Conservation (phyloP, 2,329 filamentous ascomycete species). For the Paraphoma sp. region DNA sequence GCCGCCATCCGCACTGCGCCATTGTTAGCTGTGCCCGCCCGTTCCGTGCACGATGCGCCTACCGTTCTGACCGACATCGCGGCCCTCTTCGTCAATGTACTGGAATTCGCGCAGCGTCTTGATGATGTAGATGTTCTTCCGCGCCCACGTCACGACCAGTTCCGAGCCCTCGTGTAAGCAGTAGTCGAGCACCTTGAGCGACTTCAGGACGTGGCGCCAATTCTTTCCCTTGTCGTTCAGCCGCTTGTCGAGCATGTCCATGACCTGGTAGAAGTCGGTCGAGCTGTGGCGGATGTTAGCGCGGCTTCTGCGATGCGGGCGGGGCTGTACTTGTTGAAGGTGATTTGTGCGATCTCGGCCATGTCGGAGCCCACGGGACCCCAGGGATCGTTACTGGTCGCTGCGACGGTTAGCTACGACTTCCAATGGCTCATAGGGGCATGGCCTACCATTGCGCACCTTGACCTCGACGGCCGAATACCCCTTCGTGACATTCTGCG, state of each 20-base stretch:
- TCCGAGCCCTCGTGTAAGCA: constrained; percentile 97
- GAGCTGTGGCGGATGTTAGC: constrained; percentile 64
- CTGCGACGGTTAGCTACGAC: constrained; percentile 58
- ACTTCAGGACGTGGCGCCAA: constrained; percentile 97
- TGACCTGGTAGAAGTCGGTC: constrained; percentile 98
- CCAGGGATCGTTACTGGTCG: constrained; percentile 98
- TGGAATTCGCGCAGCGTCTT: constrained; percentile 97
- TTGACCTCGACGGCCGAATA: constrained; percentile 97
- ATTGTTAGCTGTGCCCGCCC: constrained; percentile 19
- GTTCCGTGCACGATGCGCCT: constrained; percentile 40
- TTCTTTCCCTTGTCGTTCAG: constrained; percentile 99
- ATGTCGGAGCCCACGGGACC: constrained; percentile 97
- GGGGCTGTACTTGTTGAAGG: constrained; percentile 86
- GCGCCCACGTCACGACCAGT: constrained; percentile 94
- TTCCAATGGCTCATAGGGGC: constrained; percentile 2
- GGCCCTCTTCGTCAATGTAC: constrained; percentile 93
- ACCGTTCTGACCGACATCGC: constrained; percentile 97
- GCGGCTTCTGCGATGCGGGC: constrained; percentile 10
- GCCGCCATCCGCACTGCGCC: constrained; percentile 85
- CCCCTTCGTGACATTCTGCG: constrained; percentile 90
- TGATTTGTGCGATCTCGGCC: constrained; percentile 97
- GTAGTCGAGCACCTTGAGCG: constrained; percentile 96
- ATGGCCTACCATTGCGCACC: constrained; percentile 61
- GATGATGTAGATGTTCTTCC: constrained; percentile 98
- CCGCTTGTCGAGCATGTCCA: constrained; percentile 99